A percentile compares a stretch with the other conserved stretches of the same genome.
These are phyloP conservation scores for Eucalyptus curtisii DNA, from an alignment of 345 rosid species.

Conservation along the genomic window DNA sequence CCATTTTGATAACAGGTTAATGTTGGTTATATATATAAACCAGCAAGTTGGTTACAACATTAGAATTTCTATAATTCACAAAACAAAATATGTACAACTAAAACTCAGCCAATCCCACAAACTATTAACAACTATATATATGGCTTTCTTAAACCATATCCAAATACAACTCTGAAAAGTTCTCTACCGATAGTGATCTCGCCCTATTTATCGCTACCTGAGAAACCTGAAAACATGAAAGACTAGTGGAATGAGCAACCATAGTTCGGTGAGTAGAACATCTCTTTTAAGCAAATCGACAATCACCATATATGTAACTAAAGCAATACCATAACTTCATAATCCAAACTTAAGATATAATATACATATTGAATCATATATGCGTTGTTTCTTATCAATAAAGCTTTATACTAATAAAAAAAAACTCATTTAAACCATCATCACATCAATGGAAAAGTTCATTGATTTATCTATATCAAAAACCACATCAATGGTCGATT, in stretches of 20 bases:
- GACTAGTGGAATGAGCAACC: rapidly evolving
- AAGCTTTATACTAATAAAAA: rapidly evolving
- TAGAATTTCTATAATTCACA: rapidly evolving
- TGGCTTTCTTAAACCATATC: rapidly evolving
- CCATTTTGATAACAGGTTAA: too few species aligned
- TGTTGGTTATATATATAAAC: too few species aligned
- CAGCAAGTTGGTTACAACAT: rapidly evolving
- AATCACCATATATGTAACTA: rapidly evolving
- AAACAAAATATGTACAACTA: rapidly evolving
- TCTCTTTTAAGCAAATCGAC: rapidly evolving
- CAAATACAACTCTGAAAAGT: rapidly evolving
- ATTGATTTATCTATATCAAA: rapidly evolving
- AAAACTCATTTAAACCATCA: too few species aligned
- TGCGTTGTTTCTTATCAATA: too few species aligned
- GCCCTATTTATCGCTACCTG: rapidly evolving
- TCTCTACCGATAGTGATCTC: rapidly evolving
- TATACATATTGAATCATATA: too few species aligned
- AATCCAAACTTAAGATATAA: too few species aligned
- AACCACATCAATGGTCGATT: too few species aligned
- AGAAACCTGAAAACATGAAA: too few species aligned
- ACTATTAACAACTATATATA: too few species aligned
- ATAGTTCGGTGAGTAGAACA: rapidly evolving
- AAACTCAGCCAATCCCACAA: rapidly evolving
- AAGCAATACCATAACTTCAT: rapidly evolving
- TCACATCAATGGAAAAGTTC: too few species aligned